Evolutionary conservation across 768 basidiomycete species (phyloP).

Genomic region (Mycena floridula): DNA sequence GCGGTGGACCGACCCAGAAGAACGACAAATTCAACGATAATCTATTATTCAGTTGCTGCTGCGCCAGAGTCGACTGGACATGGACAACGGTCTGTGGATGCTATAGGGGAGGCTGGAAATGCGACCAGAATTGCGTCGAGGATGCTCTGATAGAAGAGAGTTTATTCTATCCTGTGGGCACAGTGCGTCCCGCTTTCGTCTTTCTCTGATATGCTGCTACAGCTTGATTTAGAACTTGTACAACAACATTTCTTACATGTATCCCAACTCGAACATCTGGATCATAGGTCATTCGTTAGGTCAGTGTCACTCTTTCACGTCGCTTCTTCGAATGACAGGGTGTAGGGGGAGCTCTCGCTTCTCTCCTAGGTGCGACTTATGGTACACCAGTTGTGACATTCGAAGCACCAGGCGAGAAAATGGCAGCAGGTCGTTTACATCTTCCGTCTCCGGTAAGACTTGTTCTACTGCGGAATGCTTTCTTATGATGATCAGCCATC

Average conservation of each 20-base stretch:
- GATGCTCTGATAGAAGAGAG: slow-evolving; percentile 68
- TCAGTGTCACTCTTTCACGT: too few relatives aligned
- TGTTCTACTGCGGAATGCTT: too few relatives aligned
- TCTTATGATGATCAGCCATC: slow-evolving; percentile 68
- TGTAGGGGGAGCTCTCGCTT: slow-evolving; percentile 71
- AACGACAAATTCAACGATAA: slow-evolving; percentile 96
- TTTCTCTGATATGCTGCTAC: neutral
- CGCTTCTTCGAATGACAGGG: too few relatives aligned
- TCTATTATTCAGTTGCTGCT: slow-evolving; percentile 90
- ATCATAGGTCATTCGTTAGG: slow-evolving; percentile 70
- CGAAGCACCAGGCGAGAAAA: slow-evolving; percentile 82
- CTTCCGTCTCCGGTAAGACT: slow-evolving; percentile 72
- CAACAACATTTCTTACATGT: slow-evolving; percentile 91
- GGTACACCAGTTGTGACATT: slow-evolving; percentile 84
- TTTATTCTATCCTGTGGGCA: slow-evolving; percentile 87
- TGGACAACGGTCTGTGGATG: slow-evolving; percentile 96
- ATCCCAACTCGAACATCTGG: slow-evolving; percentile 89
- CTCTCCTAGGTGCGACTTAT: slow-evolving; percentile 83
- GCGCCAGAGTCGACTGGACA: slow-evolving; percentile 85
- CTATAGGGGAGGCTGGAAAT: slow-evolving; percentile 73
- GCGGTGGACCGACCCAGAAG: slow-evolving; percentile 77
- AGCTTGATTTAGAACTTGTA: slow-evolving; percentile 65
- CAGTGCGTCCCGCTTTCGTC: slow-evolving; percentile 41
- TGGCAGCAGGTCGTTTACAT: slow-evolving; percentile 77
- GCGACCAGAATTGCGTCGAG: slow-evolving; percentile 76